phyloP scores from a whole-genome alignment of 768 basidiomycete species.

The Tulasnella sp. region DNA sequence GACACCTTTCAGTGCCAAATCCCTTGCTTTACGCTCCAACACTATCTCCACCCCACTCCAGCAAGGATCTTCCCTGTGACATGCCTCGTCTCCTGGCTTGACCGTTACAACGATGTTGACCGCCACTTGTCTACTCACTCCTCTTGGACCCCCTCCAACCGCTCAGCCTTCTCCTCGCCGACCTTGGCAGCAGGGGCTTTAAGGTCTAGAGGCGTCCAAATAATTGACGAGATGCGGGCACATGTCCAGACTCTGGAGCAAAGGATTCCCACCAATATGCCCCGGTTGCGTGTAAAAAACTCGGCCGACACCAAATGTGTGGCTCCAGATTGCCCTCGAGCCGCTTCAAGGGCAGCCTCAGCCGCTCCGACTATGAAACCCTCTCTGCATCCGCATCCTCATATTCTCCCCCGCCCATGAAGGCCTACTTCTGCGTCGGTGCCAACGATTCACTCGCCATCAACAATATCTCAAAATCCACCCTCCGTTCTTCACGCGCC shows the following conservation, averaged over 20 bases:
- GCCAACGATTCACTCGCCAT: not conserved
- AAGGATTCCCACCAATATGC: slow-evolving; percentile 83
- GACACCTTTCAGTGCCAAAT: not conserved
- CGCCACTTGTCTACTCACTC: slow-evolving; percentile 55
- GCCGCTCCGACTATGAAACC: slow-evolving; percentile 9
- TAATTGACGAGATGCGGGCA: slow-evolving; percentile 89
- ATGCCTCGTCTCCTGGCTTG: slow-evolving; percentile 42
- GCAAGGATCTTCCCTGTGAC: slow-evolving; percentile 46
- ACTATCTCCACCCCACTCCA: slow-evolving; percentile 35
- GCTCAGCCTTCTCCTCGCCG: slow-evolving; percentile 38
- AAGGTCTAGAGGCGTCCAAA: slow-evolving; percentile 79
- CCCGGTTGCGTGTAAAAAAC: slow-evolving; percentile 51
- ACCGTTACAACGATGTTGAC: slow-evolving; percentile 42
- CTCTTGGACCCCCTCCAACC: slow-evolving; percentile 44
- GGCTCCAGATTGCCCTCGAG: not conserved
- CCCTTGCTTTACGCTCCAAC: not conserved
- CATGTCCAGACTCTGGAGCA: slow-evolving; percentile 77
- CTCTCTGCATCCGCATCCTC: slow-evolving; percentile 16
- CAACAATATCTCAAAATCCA: slow-evolving; percentile 32
- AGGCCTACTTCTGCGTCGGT: not conserved
- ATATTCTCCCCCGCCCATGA: slow-evolving; percentile 10
- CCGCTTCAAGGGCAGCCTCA: not conserved
- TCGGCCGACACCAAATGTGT: not conserved
- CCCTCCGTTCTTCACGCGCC: not conserved
- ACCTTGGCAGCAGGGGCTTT: slow-evolving; percentile 37